Percentiles rank a stretch among this genome's conserved stretches.
These are phyloP conservation scores for Xerocomus minutiporus DNA, from an alignment of 1,284 basidiomycete genomes.

Conservation along the genomic window DNA sequence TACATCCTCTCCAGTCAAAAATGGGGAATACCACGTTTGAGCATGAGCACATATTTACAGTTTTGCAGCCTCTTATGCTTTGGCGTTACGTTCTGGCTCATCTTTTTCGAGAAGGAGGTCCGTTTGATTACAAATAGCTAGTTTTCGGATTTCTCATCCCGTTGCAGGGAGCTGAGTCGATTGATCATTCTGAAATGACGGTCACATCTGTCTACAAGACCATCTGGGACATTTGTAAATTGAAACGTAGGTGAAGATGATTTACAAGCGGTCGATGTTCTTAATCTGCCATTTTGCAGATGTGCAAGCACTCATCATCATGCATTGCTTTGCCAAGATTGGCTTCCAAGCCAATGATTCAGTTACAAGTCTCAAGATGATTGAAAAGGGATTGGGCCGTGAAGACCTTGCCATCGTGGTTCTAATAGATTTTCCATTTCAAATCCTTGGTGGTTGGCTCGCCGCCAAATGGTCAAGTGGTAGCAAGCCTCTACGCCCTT, in stretches of 20 bases:
- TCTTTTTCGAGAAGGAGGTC: conserved; percentile 89
- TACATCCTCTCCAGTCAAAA: conserved; percentile 45
- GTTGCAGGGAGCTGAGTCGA: conserved; percentile 64
- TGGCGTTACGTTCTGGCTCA: conserved; percentile 81
- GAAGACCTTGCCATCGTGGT: conserved; percentile 95
- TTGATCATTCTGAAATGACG: conserved; percentile 82
- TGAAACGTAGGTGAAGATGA: conserved; percentile 64
- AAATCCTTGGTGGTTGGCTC: conserved; percentile 94
- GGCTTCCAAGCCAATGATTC: conserved; percentile 96
- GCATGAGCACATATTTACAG: conserved; percentile 78
- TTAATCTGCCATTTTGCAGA: conserved; percentile 46
- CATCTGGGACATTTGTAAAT: conserved; percentile 90
- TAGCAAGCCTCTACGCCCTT: conserved; percentile 72
- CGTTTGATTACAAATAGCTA: conserved; percentile 25
- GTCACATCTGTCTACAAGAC: conserved; percentile 88
- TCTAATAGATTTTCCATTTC: conserved; percentile 97
- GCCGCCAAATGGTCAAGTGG: conserved; percentile 90
- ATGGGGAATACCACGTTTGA: conserved; percentile 85
- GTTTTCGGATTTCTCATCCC: conserved; percentile 9
- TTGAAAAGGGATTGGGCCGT: conserved; percentile 93
- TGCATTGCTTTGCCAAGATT: conserved; percentile 92
- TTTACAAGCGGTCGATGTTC: neutral
- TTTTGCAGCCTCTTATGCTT: conserved; percentile 86
- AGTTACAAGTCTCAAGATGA: conserved; percentile 88
- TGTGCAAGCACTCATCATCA: conserved; percentile 81